Evolutionary conservation across 2,329 filamentous ascomycete genomes (phyloP), one percentile per base, ranked within the genome.

Genomic region (Fusarium hainanense): DNA sequence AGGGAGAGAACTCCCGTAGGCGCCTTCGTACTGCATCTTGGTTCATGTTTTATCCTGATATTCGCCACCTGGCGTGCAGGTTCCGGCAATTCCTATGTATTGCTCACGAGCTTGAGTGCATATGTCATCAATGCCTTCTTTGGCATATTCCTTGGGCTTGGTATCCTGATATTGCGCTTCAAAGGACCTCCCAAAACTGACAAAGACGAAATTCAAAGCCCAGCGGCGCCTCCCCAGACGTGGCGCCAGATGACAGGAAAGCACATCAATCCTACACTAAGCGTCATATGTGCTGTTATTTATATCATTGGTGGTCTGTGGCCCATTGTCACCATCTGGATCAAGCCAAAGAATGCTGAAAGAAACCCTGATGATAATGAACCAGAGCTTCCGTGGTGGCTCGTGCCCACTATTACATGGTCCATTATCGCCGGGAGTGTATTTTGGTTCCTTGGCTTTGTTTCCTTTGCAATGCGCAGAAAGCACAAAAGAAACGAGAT

Each of bases 81-180:
- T 1, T 66, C 75, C 3, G 51, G 58, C 8, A 44, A 74, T 5
- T 75, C 79, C 2, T 81, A 81, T n/a, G 68, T 57, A 7, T 58
- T 79, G 2, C 76, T 81, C 4, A 77, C 78, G 0, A 76, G 69
- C 9, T 46, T 79, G 40, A 77, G 73, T 21, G 77, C 79, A 8
- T 81, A 81, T 51, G 62, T 76, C 12, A 73, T 80, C 54, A 79
- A 78, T 14, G 77, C 75, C 23, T 80, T 79, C 68, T 79, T 80
- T 32, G 78, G 78, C 1, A 65, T 70, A 1, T 77, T 79, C 27
- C 69, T 81, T 1, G 78, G 76, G 9, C 48, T 80, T 6, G 79
- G 79, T 3, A 81, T 81, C 20, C 69, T 81, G 2, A 76, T 81
- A 44, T 55, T 81, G 27, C 77, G 78, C 16, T 76, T 80, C 56